Conservation (phyloP, 2,329 filamentous ascomycete genomes). For the Trichocomaceae sp. region DNA sequence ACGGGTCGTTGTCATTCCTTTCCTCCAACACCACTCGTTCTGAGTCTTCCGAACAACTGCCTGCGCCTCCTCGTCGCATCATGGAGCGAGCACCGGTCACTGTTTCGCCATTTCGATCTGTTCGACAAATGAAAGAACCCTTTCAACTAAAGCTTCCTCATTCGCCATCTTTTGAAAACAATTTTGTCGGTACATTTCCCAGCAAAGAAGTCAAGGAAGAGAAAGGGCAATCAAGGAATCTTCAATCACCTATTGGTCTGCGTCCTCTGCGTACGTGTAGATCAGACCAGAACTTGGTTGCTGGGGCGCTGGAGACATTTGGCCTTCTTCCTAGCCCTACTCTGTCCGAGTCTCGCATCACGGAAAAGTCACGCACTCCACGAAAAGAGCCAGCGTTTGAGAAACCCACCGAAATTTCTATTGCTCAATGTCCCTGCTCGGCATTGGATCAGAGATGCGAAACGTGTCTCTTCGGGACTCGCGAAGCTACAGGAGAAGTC, state of each 20-base stretch:
- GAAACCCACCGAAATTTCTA: not conserved
- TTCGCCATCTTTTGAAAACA: constrained; percentile 29
- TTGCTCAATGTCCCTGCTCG: constrained; percentile 5
- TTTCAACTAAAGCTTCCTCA: constrained; percentile 31
- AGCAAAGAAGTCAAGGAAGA: constrained; percentile 9
- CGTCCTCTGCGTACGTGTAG: constrained; percentile 29
- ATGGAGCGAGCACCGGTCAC: constrained; percentile 22
- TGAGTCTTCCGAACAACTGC: constrained; percentile 26
- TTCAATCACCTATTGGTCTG: constrained; percentile 17
- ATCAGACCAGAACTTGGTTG: constrained; percentile 31
- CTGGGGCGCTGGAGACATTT: constrained; percentile 26
- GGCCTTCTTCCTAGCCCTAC: constrained; percentile 34
- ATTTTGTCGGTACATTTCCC: constrained; percentile 5
- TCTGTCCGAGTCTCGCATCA: constrained; percentile 27
- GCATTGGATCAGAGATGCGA: not conserved
- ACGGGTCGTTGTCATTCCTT: constrained; percentile 30
- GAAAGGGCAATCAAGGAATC: constrained; percentile 17
- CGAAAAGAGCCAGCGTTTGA: constrained; percentile 14
- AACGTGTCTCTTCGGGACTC: not conserved
- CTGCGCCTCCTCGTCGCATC: constrained; percentile 20
- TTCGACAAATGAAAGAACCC: constrained; percentile 35
- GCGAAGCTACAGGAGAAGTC: not conserved
- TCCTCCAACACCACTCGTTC: constrained; percentile 25
- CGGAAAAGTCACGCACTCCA: constrained; percentile 21
- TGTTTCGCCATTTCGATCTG: constrained; percentile 35